Evolutionary conservation across 176 grass and related monocot species (phyloP), one percentile per base, ranked within the genome.

Genomic region (Musa beccarii): DNA sequence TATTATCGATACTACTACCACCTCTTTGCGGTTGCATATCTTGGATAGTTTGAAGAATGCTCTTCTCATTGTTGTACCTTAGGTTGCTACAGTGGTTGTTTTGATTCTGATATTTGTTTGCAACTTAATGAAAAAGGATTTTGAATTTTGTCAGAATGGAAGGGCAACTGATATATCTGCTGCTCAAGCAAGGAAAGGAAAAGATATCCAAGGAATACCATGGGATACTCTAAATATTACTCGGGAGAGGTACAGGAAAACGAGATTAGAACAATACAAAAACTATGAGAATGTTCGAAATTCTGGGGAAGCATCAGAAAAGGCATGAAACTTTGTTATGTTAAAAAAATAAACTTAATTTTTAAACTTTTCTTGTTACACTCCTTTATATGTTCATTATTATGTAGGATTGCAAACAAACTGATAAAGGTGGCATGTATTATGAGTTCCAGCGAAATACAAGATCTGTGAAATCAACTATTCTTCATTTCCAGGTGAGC

Each of bases 191-290:
- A 91, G 86, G 73, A 92, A 88, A 84, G 92, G 89, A 82, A 92
- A 84, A 70, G 92, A 96, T 29, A 96, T 97, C 52, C 94, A 98
- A 89, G 94, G 94, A 77, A 98, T 98, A 87, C 88, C 86, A 68
- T 98, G 94, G 94, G 78, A 84, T 14, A 80, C 64, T 52, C 68
- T 98, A 59, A 68, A 72, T 69, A 87, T 93, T 73, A 87, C 90
- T 7, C 79, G 94, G 68, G 86, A 98, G 50, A 93, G 85, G 70
- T 98, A 89, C 69, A 85, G 94, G 51, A 71, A 98, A 71, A 91
- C 85, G n/a, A 93, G 94, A 86, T 79, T 98, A 83, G 88, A 93
- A 25, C 86, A 93, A 78, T 98, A 98, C 80, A 98, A 91, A 63
- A 98, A 98, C 71, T 98, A 98, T 79, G 90, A 98, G 69, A 98